phyloP scores from a whole-genome alignment of 306 rosid species.

The Sindora glabra region DNA sequence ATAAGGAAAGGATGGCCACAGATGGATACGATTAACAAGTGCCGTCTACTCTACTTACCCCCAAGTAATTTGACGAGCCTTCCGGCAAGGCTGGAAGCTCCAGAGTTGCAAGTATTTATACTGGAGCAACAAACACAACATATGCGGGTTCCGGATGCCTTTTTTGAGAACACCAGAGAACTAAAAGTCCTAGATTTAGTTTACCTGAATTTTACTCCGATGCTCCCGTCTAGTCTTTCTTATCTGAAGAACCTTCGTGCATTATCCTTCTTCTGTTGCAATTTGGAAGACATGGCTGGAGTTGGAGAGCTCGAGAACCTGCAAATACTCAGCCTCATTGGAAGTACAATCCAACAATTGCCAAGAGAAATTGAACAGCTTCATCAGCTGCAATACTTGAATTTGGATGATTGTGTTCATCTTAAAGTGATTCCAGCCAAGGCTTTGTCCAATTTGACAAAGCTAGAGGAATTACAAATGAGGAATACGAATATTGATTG shows the following conservation, averaged over 20 bases:
- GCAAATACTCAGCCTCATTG: background rate
- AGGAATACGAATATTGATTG: background rate
- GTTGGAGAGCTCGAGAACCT: background rate
- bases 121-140: rapidly evolving
- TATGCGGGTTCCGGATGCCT: background rate
- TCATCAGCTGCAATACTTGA: background rate
- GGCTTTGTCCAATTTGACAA: background rate
- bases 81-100: background rate
- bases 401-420: background rate
- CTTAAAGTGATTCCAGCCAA: background rate
- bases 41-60: background rate
- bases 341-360: background rate
- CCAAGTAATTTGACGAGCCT: rapidly evolving
- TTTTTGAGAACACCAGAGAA: background rate
- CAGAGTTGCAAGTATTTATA: background rate
- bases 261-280: background rate
- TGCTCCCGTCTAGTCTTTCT: background rate
- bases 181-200: background rate
- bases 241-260: background rate
- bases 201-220: background rate
- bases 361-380: background rate
- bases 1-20: background rate
- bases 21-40: too few species aligned
- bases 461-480: background rate
- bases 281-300: background rate